phyloP scores from a whole-genome alignment of 345 rosid species.

The Corchorus olitorius region DNA sequence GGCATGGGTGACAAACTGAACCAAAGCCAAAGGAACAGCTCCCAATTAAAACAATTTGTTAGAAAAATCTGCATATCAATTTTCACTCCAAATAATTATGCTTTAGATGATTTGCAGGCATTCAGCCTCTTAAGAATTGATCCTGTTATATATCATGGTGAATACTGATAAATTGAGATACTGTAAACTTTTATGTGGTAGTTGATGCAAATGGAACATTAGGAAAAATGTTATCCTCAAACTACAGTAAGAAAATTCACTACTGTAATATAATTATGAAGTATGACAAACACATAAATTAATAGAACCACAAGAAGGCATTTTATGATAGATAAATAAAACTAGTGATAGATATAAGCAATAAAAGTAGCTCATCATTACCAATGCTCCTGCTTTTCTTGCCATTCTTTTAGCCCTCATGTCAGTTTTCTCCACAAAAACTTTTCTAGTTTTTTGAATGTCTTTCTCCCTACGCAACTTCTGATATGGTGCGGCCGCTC shows the following conservation, averaged over 20 bases:
- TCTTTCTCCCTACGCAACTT: constrained; percentile 87
- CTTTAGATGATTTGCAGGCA: not conserved
- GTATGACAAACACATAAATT: constrained; percentile 2
- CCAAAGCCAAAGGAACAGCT: not conserved
- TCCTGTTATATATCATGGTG: not conserved
- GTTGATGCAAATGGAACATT: constrained; percentile 14
- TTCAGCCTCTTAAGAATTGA: not conserved
- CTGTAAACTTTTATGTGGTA: not conserved
- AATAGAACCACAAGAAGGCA: not conserved
- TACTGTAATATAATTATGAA: not conserved
- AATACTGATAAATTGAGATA: not conserved
- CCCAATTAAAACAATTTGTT: not conserved
- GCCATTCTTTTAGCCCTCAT: constrained; percentile 99
- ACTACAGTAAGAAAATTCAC: not conserved
- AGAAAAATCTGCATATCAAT: not conserved
- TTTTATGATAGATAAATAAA: constrained; percentile 2
- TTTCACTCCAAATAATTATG: not conserved
- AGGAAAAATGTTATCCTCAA: not conserved
- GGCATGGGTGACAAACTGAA: too few relatives aligned
- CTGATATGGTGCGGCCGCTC: constrained; percentile 99
- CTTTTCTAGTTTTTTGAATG: constrained; percentile 67
- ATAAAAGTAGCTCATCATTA: constrained; percentile 37
- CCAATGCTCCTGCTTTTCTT: constrained; percentile 99
- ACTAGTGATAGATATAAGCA: not conserved
- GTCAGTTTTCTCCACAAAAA: constrained; percentile 92